phyloP scores from a whole-genome alignment of 805 yeast species.

The Cyberlindnera mississippiensis region DNA sequence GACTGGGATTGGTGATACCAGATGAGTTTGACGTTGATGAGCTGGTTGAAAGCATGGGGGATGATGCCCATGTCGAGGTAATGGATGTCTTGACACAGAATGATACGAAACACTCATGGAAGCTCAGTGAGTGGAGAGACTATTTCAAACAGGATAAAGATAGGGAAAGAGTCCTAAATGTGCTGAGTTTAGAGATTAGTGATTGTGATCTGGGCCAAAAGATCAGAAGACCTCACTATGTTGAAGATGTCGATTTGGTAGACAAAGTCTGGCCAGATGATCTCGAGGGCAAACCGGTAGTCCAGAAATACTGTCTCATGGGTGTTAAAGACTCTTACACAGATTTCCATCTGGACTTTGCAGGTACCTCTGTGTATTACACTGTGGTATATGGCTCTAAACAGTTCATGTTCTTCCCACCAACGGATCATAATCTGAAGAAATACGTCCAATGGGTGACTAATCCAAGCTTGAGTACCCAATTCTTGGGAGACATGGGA shows the following conservation, averaged over 20 bases:
- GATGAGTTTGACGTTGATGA: conserved; percentile 48
- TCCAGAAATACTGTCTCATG: conserved; percentile 79
- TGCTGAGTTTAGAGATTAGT: conserved; percentile 76
- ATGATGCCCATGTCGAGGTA: conserved; percentile 63
- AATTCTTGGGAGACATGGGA: conserved; percentile 59
- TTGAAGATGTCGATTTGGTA: conserved; percentile 63
- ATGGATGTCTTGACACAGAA: conserved; percentile 89
- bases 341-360: conserved; percentile 89
- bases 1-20: conserved; percentile 55
- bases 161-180: conserved; percentile 70
- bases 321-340: conserved; percentile 78
- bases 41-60: conserved; percentile 58
- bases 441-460: conserved; percentile 72
- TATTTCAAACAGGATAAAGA: conserved; percentile 48
- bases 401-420: conserved; percentile 75
- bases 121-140: conserved; percentile 66
- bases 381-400: conserved; percentile 75
- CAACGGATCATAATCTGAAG: conserved; percentile 57
- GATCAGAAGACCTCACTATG: conserved; percentile 63
- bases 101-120: conserved; percentile 52
- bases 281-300: conserved; percentile 44
- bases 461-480: conserved; percentile 53
- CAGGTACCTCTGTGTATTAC: conserved; percentile 89
- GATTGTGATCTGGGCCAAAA: conserved; percentile 41
- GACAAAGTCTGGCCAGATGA: conserved; percentile 55